Evolutionary conservation across 129 eudicot species (phyloP).

Genomic region (Logfia minima): DNA sequence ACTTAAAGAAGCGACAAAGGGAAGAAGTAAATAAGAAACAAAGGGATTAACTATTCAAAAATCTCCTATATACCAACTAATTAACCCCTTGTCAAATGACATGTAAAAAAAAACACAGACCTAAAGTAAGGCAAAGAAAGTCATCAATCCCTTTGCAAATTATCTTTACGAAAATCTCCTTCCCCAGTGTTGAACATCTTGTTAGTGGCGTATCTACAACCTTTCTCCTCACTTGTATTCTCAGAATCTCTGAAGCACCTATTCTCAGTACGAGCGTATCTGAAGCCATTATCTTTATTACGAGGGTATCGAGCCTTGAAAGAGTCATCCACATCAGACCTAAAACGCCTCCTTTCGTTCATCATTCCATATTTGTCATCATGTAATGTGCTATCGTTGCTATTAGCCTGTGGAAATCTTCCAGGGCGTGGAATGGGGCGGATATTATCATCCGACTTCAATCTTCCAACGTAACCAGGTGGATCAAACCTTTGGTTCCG

Average conservation of each 20-base stretch:
- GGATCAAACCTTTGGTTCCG: constrained; percentile 32
- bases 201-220: constrained; percentile 35
- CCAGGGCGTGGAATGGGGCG: constrained; percentile 49
- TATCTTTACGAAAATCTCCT: constrained; percentile 36
- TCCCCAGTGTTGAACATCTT: constrained; percentile 30
- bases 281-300: constrained; percentile 36
- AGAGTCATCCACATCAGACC: constrained; percentile 38
- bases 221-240: constrained; percentile 24
- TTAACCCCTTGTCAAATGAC: constrained; percentile 41
- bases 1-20: not conserved
- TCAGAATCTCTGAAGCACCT: not conserved
- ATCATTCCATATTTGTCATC: constrained; percentile 21
- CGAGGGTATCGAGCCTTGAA: constrained; percentile 31
- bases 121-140: constrained; percentile 20
- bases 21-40: constrained; percentile 7
- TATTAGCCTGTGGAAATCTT: constrained; percentile 42
- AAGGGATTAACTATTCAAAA: constrained; percentile 21
- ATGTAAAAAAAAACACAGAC: constrained; percentile 25
- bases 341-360: constrained; percentile 43
- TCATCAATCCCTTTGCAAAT: constrained; percentile 34
- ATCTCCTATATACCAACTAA: constrained; percentile 41
- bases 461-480: constrained; percentile 37
- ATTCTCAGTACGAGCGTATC: constrained; percentile 24
- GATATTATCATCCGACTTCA: constrained; percentile 44
- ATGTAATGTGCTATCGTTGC: constrained; percentile 34